These are phyloP conservation scores for Ceratonia siliqua DNA, from an alignment of 306 rosid genomes.

Conservation along the genomic window DNA sequence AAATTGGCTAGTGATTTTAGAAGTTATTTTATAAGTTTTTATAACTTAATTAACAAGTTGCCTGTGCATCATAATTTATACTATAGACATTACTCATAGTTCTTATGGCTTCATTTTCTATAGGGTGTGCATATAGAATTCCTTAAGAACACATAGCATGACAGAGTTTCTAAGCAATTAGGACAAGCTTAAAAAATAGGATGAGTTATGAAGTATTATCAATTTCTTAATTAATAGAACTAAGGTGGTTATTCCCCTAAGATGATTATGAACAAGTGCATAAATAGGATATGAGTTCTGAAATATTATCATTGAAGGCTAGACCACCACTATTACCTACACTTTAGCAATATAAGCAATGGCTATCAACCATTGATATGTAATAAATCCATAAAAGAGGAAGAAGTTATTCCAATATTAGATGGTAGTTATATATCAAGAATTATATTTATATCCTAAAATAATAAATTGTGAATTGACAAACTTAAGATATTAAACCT, in stretches of 20 bases:
- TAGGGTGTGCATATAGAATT: no score
- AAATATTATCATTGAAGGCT: conserved; percentile 70
- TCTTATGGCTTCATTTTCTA: no score
- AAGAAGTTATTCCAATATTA: background rate
- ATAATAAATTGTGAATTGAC: conserved; percentile 4
- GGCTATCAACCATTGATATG: conserved; percentile 38
- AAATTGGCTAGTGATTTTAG: background rate
- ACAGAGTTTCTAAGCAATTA: conserved; percentile 12
- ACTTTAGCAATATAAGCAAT: conserved; percentile 51
- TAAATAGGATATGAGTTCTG: background rate
- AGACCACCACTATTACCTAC: conserved; percentile 99
- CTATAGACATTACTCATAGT: background rate
- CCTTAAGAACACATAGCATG: background rate
- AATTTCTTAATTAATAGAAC: conserved; percentile 22
- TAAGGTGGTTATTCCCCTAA: conserved; percentile 4
- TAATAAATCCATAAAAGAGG: conserved; percentile 1
- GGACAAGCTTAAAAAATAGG: conserved; percentile 21
- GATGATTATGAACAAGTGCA: conserved; percentile 5
- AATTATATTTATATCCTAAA: background rate
- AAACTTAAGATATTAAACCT: conserved; percentile 56
- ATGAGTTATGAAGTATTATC: background rate
- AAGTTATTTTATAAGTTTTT: background rate
- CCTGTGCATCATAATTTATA: background rate
- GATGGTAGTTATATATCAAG: background rate
- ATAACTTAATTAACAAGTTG: background rate